Base-by-base conservation (phyloP, 1,284 basidiomycete genomes). In the Ganoderma lucidum region DNA sequence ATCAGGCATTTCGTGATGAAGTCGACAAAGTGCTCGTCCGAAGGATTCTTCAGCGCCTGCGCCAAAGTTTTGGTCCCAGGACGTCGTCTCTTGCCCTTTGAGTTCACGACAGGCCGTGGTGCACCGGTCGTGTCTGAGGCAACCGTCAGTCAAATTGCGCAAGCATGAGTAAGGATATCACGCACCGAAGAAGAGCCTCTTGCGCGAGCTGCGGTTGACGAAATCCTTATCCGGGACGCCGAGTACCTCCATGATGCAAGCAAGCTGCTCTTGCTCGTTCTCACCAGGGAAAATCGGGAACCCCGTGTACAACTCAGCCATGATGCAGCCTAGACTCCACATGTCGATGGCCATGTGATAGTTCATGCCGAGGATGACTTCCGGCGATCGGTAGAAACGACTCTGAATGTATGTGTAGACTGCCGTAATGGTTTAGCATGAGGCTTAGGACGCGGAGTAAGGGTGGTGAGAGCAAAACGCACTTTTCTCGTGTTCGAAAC, bases 251-350 rank as follows among this genome's bases (percentile, higher is more conserved):
- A 99, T 99, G 81, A 99, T 99, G 80, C 98, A 99, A 6, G 97
- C 95, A 70, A 99, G 83, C 78, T 99, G 98, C 80, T 99, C 97
- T 82, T 98, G 96, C 81, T 99, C 98, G 78, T 98, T 98, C 82
- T 99, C 97, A n/a, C 97, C 97, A 0, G 97, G 97, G 83, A 99
- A 99, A 77, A 99, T 97, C 0, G 98, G 98, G 80, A 96, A 98
- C 1, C 98, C 98, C n/a, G 98, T 99, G 82, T 95, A 98, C 56
- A 99, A 85, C 82, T 99, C 98, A 28, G 97, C 97, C 64, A 99
- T 85, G 74, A 99, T 99, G 77, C 98, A 99, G 30, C 97, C 98
- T 73, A 99, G 83, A 84, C 95, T 97, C 96, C 96, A 98, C 94
- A 97, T 97, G 79, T 97, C 95, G 76, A 97, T 96, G 48, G 93